Evolutionary conservation across 495 filamentous ascomycete genomes (phyloP).

Genomic region (Elasticomyces elasticus): DNA sequence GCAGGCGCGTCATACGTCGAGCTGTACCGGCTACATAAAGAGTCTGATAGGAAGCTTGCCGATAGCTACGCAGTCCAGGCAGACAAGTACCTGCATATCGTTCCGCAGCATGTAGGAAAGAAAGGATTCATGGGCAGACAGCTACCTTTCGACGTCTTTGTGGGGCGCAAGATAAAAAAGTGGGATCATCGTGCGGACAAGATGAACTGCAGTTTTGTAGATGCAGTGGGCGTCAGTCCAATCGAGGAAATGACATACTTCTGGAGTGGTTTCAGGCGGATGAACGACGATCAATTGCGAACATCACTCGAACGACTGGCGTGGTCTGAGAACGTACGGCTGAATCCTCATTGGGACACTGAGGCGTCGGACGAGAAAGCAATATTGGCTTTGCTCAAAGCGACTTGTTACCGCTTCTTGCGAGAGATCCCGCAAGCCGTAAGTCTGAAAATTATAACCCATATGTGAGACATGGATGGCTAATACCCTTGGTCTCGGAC

Average conservation of each 20-base stretch:
- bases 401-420: constrained; percentile 55
- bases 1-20: constrained; percentile 69
- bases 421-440: constrained; percentile 52
- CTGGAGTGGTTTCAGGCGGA: constrained; percentile 76
- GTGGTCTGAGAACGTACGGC: constrained; percentile 52
- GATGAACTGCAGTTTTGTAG: constrained; percentile 58
- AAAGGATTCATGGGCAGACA: constrained; percentile 84
- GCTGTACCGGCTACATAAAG: constrained; percentile 56
- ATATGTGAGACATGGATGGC: no score
- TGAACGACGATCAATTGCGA: constrained; percentile 55
- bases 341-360: constrained; percentile 42
- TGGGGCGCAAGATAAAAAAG: constrained; percentile 73
- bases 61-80: constrained; percentile 51
- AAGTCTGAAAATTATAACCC: no score
- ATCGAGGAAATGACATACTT: constrained; percentile 93
- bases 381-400: constrained; percentile 54
- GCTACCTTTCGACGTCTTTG: constrained; percentile 84
- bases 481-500: no score
- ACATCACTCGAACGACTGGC: constrained; percentile 50
- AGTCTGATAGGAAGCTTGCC: constrained; percentile 42
- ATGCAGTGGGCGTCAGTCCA: constrained; percentile 76
- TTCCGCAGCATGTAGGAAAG: constrained; percentile 66
- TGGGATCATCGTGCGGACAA: constrained; percentile 74
- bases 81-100: constrained; percentile 57
- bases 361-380: constrained; percentile 68